Evolutionary conservation across 495 filamentous ascomycete species (phyloP).

Genomic region (Penicillium cinerascens): DNA sequence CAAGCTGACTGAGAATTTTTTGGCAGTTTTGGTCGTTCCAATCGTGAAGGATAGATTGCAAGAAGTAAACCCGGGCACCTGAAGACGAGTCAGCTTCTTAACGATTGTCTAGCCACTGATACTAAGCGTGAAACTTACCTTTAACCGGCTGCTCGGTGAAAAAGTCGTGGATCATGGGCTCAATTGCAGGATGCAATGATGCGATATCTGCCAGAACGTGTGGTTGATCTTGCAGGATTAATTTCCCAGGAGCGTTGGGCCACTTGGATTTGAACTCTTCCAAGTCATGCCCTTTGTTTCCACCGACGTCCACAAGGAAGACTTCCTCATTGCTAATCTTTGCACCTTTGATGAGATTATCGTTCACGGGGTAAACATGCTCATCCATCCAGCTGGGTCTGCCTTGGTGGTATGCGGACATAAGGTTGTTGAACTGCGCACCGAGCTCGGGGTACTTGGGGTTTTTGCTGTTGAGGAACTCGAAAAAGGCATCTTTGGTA

Average conservation of each 20-base stretch:
- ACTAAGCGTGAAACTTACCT: slow-evolving; percentile 31
- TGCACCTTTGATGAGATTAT: neutral
- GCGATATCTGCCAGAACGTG: slow-evolving; percentile 11
- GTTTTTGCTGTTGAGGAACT: slow-evolving; percentile 12
- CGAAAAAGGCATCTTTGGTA: neutral
- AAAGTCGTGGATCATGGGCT: slow-evolving; percentile 46
- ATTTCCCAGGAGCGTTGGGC: slow-evolving; percentile 25
- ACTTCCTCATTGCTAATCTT: slow-evolving; percentile 10
- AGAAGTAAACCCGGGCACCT: slow-evolving; percentile 40
- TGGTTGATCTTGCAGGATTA: slow-evolving; percentile 36
- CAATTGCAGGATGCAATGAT: slow-evolving; percentile 25
- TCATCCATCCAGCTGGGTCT: slow-evolving; percentile 1
- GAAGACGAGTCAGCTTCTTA: neutral
- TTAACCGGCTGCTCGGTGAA: slow-evolving; percentile 43
- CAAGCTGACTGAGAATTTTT: slow-evolving; percentile 34
- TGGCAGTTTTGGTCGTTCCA: slow-evolving; percentile 42
- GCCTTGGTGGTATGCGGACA: slow-evolving; percentile 44
- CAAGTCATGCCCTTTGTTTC: slow-evolving; percentile 31
- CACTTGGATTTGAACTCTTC: slow-evolving; percentile 30
- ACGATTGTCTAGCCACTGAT: neutral
- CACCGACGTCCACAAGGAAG: slow-evolving; percentile 36
- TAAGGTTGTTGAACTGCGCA: slow-evolving; percentile 42
- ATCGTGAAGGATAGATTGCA: slow-evolving; percentile 45
- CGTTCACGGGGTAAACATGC: neutral
- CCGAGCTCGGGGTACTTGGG: slow-evolving; percentile 13